Conservation (phyloP, 805 yeast species). For the Suhomyces kilbournensis region DNA sequence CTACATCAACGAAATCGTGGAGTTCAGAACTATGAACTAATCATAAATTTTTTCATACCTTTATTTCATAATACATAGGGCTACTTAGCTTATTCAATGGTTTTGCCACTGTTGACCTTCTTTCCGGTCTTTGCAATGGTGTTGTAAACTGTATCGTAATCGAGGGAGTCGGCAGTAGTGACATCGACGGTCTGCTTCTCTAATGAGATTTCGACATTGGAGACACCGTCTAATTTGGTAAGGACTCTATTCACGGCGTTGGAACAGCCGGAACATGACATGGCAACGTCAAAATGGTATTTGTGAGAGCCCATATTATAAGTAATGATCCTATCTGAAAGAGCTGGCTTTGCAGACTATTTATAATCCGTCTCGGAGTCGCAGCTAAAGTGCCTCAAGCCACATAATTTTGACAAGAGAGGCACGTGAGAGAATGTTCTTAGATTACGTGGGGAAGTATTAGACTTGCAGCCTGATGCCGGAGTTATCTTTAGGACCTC, state of each 20-base stretch:
- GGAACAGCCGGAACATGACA: constrained; percentile 88
- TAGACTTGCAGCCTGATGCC: neutral
- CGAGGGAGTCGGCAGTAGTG: constrained; percentile 48
- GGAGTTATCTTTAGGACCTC: too few species aligned
- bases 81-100: constrained; percentile 22
- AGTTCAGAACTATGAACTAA: constrained; percentile 28
- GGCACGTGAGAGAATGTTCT: neutral
- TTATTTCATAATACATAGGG: neutral
- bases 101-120: constrained; percentile 65
- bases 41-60: neutral
- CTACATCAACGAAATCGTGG: constrained; percentile 45
- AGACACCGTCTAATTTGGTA: constrained; percentile 68
- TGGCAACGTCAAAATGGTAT: constrained; percentile 76
- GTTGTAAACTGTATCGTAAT: constrained; percentile 74
- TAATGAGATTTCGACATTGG: constrained; percentile 67
- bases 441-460: neutral
- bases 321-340: neutral
- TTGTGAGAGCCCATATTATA: constrained; percentile 36
- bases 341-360: neutral
- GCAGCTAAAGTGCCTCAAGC: neutral
- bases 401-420: neutral
- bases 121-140: constrained; percentile 91
- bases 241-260: constrained; percentile 80
- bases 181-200: constrained; percentile 83
- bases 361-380: neutral